phyloP scores from a whole-genome alignment of 2,329 filamentous ascomycete genomes.

The Alternaria incomplexa region DNA sequence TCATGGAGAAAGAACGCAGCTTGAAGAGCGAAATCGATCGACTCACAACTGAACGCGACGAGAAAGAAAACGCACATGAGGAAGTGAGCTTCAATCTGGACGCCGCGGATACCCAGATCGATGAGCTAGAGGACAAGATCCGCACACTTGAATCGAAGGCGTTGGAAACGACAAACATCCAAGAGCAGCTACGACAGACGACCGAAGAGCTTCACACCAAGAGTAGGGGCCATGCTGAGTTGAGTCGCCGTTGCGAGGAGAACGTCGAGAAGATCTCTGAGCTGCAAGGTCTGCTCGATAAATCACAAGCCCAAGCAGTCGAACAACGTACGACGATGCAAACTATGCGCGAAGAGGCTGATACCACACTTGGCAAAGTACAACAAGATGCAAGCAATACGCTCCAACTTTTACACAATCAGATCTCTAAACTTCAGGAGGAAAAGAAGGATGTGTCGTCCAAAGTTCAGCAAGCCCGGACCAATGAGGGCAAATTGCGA shows the following conservation, averaged over 20 bases:
- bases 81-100: conserved; percentile 9
- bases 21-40: conserved; percentile 21
- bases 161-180: conserved; percentile 12
- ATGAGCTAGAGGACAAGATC: conserved; percentile 8
- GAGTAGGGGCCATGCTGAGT: not conserved
- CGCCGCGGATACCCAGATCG: conserved; percentile 6
- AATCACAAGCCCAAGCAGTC: conserved; percentile 12
- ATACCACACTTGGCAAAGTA: conserved; percentile 1
- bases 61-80: conserved; percentile 13
- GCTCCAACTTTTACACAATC: conserved; percentile 9
- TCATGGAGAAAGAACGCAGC: conserved; percentile 18
- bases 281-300: conserved; percentile 10
- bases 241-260: conserved; percentile 4
- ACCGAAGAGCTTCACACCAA: conserved; percentile 6
- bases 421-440: conserved; percentile 4
- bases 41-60: conserved; percentile 16
- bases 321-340: conserved; percentile 16
- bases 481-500: conserved; percentile 16
- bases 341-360: conserved; percentile 15
- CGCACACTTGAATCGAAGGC: conserved; percentile 1
- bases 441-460: conserved; percentile 18
- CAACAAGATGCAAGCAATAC: conserved; percentile 9
- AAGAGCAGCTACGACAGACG: conserved; percentile 13
- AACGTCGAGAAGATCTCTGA: not conserved
- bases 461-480: conserved; percentile 12